Evolutionary conservation across 78 protist genomes (phyloP).

Genomic region (Dictyostelium purpureum): DNA sequence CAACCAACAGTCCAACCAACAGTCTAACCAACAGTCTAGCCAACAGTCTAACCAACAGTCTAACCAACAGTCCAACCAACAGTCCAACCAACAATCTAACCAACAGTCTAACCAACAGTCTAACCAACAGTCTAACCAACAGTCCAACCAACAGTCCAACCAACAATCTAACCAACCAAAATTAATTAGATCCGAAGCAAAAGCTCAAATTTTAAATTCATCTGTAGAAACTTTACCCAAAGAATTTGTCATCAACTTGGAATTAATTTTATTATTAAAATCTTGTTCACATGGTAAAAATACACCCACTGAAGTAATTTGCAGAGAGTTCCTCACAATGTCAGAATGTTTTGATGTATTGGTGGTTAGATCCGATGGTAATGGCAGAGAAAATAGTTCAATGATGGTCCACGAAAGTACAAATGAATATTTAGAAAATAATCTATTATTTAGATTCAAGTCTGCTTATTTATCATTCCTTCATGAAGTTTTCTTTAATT

Average conservation of each 20-base stretch:
- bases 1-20: neutral
- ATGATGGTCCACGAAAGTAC: constrained; percentile 48
- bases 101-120: neutral
- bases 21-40: neutral
- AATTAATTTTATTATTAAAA: constrained; percentile 24
- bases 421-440: constrained; percentile 51
- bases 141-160: neutral
- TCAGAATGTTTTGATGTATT: constrained; percentile 49
- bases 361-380: constrained; percentile 12
- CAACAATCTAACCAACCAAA: too few species aligned
- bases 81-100: too few species aligned
- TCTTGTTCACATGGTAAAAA: constrained; percentile 48
- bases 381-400: neutral
- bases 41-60: too few species aligned
- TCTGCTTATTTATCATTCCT: constrained; percentile 39
- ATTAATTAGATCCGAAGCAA: constrained; percentile 52
- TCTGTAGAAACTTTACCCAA: constrained; percentile 43
- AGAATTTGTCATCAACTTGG: constrained; percentile 58
- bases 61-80: neutral
- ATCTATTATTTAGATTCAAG: constrained; percentile 51
- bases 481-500: constrained; percentile 66
- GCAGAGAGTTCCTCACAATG: constrained; percentile 64
- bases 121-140: too few species aligned
- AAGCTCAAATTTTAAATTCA: constrained; percentile 25
- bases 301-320: constrained; percentile 62